Base-by-base conservation (phyloP, 2,329 filamentous ascomycete species). In the Pseudogymnoascus sp. region DNA sequence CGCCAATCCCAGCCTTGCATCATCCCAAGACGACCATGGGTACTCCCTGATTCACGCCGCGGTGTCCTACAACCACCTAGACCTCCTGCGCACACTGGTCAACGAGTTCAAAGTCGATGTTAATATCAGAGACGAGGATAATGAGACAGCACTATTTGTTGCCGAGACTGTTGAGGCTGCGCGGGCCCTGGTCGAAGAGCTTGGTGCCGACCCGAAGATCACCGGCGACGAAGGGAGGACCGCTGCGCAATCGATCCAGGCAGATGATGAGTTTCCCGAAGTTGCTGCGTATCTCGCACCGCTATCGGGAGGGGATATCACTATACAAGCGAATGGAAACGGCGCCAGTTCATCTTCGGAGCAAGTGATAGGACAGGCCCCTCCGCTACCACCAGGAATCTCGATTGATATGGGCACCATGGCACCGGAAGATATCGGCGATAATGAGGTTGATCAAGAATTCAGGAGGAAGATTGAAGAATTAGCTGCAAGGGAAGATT, bases 31-130 rank as follows among this genome's bases (percentile, higher is more conserved):
- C 76, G 86, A 89, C 65, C 89, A 97, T 72, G 95, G 95, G 71
- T 99, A 99, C 79, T 96, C 92, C 57, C 85, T 97, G 26, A 80
- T 97, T 60, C 95, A 99, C 76, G 95, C 95, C 62, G 91, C 93
- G 15, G 88, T 91, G 17, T 97, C 93, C 69, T 99, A 97, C 81
- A 89, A 88, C 73, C 93, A 97, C 73, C 78, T 91, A 36, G 84
- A 89, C 63, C 86, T 99, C 15, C 82, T 97, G 15, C 87, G 89
- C 65, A 76, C 85, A 0, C 82, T 99, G 5, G 81, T 96, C 28
- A 80, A 80, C 57, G 90, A 93, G 35, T 91, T 93, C 76, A 77
- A 86, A 11, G 93, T 93, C 23, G 80, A 93, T 65, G 84, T 92
- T 59, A 88, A 97, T 73, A 79, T 97, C 62, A 84, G 83, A 68